Conservation (phyloP, 1,139 yeast species). For the Hansenula sp. region DNA sequence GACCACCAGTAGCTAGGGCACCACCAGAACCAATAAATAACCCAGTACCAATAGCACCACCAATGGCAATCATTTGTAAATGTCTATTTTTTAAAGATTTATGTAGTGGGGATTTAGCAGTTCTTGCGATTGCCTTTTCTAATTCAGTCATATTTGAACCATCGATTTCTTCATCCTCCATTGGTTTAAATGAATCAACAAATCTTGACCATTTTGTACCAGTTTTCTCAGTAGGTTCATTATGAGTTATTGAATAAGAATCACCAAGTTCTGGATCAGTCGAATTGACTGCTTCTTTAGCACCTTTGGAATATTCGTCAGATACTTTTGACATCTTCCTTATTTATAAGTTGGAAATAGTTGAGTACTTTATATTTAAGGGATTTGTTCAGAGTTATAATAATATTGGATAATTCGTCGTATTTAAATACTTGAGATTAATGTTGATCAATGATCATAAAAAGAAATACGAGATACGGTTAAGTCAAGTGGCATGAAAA, state of each 20-base stretch:
- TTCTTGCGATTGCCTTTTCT: constrained; percentile 57
- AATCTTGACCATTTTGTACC: neutral
- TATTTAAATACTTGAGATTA: no score
- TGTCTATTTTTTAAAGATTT: constrained; percentile 58
- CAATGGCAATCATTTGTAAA: constrained; percentile 78
- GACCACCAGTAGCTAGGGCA: constrained; percentile 60
- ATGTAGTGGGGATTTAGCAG: constrained; percentile 64
- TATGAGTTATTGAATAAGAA: neutral
- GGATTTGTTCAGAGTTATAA: no score
- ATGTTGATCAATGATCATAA: no score
- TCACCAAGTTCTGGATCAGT: neutral
- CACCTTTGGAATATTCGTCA: neutral
- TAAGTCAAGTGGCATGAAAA: no score
- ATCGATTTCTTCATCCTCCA: constrained; percentile 1
- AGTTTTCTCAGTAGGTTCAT: neutral
- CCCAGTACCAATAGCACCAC: constrained; percentile 75
- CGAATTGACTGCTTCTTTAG: neutral
- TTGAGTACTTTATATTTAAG: no score
- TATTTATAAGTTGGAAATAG: no score
- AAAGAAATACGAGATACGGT: no score
- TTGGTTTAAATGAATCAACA: neutral
- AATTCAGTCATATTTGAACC: neutral
- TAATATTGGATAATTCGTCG: no score
- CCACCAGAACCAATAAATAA: constrained; percentile 57
- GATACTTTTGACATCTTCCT: neutral